Percentiles rank a stretch among this genome's conserved stretches.
Evolutionary conservation across 768 basidiomycete genomes (phyloP).

Genomic region (Cystofilobasidium capitatum): DNA sequence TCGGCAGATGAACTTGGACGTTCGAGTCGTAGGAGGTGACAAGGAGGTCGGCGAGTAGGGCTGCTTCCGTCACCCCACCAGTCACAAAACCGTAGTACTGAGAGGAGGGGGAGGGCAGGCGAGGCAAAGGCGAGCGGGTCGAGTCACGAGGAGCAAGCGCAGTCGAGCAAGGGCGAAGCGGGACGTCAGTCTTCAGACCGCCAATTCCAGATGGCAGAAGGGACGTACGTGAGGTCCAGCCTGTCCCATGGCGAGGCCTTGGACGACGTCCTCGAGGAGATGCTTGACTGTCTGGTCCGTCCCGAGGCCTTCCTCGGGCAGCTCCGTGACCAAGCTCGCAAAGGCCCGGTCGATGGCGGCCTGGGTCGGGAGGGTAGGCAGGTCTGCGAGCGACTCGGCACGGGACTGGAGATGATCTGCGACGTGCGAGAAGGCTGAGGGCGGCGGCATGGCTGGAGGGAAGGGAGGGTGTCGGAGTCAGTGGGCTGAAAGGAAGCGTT

Average conservation of each 20-base stretch:
- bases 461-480: too few species aligned
- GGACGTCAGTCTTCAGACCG: not conserved
- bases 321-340: conserved; percentile 30
- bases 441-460: too few species aligned
- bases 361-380: conserved; percentile 20
- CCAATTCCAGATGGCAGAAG: conserved; percentile 27
- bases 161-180: not conserved
- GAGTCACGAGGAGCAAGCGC: too few species aligned
- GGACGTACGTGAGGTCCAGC: conserved; percentile 37
- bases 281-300: conserved; percentile 31
- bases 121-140: not conserved
- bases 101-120: not conserved
- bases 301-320: conserved; percentile 40
- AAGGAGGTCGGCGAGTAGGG: conserved; percentile 42
- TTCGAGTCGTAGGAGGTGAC: conserved; percentile 40
- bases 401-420: not conserved
- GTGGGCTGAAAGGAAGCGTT: too few species aligned
- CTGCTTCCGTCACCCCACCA: conserved; percentile 38
- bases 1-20: conserved; percentile 38
- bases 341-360: conserved; percentile 29
- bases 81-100: conserved; percentile 38
- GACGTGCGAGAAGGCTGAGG: conserved; percentile 5
- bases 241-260: conserved; percentile 40
- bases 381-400: not conserved
- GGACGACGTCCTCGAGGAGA: conserved; percentile 36